phyloP scores from a whole-genome alignment of 768 basidiomycete species.

The Cystofilobasidium capitatum region DNA sequence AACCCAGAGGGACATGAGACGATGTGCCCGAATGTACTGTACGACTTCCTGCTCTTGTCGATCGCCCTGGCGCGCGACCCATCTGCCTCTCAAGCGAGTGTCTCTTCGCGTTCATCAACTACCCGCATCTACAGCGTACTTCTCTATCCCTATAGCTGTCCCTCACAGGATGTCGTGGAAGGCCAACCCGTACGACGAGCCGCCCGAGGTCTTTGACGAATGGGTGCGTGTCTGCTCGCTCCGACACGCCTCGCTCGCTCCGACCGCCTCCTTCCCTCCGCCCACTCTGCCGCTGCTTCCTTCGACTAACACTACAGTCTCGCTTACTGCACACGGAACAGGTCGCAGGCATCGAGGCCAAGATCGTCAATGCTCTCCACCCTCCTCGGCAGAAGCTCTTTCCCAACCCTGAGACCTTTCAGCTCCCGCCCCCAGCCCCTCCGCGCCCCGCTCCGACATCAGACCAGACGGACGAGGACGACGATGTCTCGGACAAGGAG shows the following conservation, averaged over 20 bases:
- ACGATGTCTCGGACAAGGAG: background rate
- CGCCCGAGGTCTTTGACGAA: constrained; percentile 8
- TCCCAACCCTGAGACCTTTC: background rate
- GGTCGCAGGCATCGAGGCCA: constrained; percentile 1
- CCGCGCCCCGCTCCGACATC: background rate
- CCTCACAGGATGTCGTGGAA: constrained; percentile 3
- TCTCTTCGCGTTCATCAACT: too few relatives aligned
- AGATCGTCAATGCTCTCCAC: constrained; percentile 11
- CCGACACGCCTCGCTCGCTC: background rate
- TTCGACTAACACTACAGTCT: background rate
- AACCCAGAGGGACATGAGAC: too few relatives aligned
- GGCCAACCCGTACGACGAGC: constrained; percentile 12
- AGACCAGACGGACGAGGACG: background rate
- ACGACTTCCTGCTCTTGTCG: too few relatives aligned
- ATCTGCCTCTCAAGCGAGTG: too few relatives aligned
- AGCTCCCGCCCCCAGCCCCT: background rate
- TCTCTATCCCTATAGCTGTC: too few relatives aligned
- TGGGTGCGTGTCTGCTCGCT: constrained; percentile 1
- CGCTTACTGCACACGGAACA: background rate
- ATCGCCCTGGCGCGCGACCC: too few relatives aligned
- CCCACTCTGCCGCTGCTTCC: background rate
- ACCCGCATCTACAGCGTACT: too few relatives aligned
- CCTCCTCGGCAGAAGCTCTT: constrained; percentile 1
- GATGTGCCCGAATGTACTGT: too few relatives aligned
- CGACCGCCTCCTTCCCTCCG: background rate